Evolutionary conservation across 1,284 basidiomycete genomes (phyloP).

Genomic region (Kalmanozyma brasiliensis): DNA sequence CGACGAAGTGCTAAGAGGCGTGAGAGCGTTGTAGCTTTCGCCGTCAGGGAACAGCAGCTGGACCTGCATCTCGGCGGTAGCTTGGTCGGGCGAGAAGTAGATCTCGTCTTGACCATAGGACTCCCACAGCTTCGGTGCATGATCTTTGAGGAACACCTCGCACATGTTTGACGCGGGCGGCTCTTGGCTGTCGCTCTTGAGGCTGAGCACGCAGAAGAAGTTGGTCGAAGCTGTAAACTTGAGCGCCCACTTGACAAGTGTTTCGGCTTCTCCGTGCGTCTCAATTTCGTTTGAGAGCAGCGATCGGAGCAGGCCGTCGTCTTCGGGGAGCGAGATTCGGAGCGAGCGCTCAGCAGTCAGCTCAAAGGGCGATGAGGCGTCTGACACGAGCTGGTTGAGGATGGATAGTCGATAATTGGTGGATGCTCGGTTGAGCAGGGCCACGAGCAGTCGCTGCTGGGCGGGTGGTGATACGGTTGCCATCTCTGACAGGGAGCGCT

Average conservation of each 20-base stretch:
- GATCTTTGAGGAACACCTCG: constrained; percentile 2
- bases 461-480: background rate
- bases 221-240: constrained; percentile 36
- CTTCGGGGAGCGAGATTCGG: constrained; percentile 25
- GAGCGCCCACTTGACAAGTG: constrained; percentile 31
- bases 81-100: constrained; percentile 35
- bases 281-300: constrained; percentile 43
- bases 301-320: constrained; percentile 44
- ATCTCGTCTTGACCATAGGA: constrained; percentile 40
- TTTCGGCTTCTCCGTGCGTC: constrained; percentile 25
- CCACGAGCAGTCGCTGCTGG: constrained; percentile 6
- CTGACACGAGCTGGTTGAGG: constrained; percentile 8
- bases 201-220: constrained; percentile 41
- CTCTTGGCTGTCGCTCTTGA: constrained; percentile 4
- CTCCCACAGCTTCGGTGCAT: constrained; percentile 8
- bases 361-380: constrained; percentile 20
- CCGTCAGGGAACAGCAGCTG: constrained; percentile 47
- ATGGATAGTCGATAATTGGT: constrained; percentile 20
- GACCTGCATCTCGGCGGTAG: constrained; percentile 38
- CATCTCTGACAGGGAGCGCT: background rate
- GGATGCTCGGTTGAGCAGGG: constrained; percentile 32
- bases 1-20: background rate
- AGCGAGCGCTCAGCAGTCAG: constrained; percentile 40
- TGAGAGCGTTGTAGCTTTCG: background rate
- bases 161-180: background rate